phyloP scores from a whole-genome alignment of 345 rosid species.

The Turritis glabra region DNA sequence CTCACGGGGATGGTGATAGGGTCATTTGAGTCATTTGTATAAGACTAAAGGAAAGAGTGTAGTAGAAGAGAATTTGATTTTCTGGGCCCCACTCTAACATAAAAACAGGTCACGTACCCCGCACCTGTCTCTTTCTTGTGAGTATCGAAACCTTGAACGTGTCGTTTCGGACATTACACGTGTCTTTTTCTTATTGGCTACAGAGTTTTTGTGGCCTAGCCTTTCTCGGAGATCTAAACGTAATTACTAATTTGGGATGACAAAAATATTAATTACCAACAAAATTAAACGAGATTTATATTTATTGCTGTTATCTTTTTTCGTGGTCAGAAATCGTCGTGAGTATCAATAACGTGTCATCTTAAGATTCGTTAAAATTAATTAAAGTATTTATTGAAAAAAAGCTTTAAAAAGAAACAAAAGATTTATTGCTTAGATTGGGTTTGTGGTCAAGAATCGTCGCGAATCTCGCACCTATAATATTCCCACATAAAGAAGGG shows the following conservation, averaged over 20 bases:
- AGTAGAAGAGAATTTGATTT: conserved; percentile 26
- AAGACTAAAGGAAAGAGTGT: not conserved
- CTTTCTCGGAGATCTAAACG: not conserved
- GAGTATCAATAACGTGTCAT: conserved; percentile 3
- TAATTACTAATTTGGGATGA: not conserved
- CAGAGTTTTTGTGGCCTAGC: conserved; percentile 13
- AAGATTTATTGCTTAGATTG: conserved; percentile 5
- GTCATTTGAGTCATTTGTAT: not conserved
- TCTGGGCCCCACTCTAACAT: conserved; percentile 5
- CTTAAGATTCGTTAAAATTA: not conserved
- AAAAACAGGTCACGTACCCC: conserved; percentile 12
- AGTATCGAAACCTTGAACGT: conserved; percentile 22
- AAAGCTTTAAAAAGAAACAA: not conserved
- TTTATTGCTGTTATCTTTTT: not conserved
- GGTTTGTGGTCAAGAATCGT: conserved; percentile 29
- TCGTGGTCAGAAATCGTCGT: conserved; percentile 28
- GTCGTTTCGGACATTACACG: not conserved
- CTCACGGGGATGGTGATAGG: not conserved
- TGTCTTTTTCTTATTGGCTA: not conserved
- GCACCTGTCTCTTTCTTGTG: conserved; percentile 36
- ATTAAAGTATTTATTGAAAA: not conserved
- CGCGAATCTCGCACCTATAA: conserved; percentile 20
- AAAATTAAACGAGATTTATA: not conserved
- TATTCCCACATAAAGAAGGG: conserved; percentile 7
- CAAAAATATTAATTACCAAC: not conserved